Conservation (phyloP, 345 rosid species). For the Anacardium occidentale region DNA sequence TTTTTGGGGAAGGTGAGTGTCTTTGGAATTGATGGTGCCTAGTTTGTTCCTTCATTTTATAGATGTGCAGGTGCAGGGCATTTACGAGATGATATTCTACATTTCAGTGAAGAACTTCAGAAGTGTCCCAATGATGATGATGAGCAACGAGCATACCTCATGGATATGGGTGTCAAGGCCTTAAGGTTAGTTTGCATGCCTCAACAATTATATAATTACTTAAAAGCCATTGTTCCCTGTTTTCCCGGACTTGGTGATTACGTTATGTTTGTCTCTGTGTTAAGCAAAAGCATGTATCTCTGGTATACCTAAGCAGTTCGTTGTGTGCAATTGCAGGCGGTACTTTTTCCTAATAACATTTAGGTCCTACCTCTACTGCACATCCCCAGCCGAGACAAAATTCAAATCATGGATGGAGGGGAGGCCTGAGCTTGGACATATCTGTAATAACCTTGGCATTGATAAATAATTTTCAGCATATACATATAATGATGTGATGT, state of each 20-base stretch:
- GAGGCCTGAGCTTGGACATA: constrained; percentile 92
- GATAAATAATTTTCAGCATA: constrained; percentile 40
- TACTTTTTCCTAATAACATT: constrained; percentile 83
- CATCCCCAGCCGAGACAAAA: constrained; percentile 48
- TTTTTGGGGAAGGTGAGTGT: background rate
- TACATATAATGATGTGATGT: background rate
- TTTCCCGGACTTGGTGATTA: no score
- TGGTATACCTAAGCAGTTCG: background rate
- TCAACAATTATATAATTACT: constrained; percentile 7
- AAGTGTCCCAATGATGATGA: constrained; percentile 49
- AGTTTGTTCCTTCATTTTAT: constrained; percentile 15
- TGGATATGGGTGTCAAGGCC: constrained; percentile 87
- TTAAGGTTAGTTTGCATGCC: constrained; percentile 53
- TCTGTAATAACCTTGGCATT: constrained; percentile 78
- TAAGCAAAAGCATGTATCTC: background rate
- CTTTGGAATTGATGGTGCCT: constrained; percentile 12
- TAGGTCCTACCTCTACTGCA: constrained; percentile 81
- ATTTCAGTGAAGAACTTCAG: constrained; percentile 63
- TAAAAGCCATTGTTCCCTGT: no score
- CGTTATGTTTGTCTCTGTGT: no score
- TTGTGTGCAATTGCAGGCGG: constrained; percentile 53
- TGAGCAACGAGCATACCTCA: constrained; percentile 59
- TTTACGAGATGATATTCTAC: constrained; percentile 70
- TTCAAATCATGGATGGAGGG: constrained; percentile 79
- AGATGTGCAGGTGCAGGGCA: constrained; percentile 98